phyloP scores from a whole-genome alignment of 345 rosid genomes.

The Ricinus communis region DNA sequence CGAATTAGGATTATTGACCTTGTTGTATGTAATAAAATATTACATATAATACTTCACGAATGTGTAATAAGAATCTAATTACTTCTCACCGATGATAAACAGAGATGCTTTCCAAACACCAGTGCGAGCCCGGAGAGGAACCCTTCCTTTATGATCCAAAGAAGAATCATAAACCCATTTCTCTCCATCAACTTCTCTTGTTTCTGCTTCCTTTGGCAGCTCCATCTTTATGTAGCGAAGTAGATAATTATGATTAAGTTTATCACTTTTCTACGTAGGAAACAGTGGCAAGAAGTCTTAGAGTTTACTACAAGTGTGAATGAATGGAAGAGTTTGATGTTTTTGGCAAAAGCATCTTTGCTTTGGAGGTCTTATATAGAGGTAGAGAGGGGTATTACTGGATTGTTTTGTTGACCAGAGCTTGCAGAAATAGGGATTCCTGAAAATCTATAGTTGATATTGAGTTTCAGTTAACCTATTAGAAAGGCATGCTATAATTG shows the following conservation, averaged over 20 bases:
- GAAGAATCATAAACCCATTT: conserved; percentile 67
- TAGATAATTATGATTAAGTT: not conserved
- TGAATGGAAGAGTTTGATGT: conserved; percentile 9
- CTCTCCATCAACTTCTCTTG: conserved; percentile 27
- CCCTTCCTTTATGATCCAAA: conserved; percentile 51
- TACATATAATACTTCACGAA: no score
- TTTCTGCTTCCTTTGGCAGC: conserved; percentile 14
- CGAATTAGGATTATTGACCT: no score
- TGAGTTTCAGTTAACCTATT: no score
- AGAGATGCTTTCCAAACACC: conserved; percentile 72
- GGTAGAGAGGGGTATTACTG: conserved; percentile 21
- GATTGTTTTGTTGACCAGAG: not conserved
- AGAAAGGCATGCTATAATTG: not conserved
- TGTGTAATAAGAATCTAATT: no score
- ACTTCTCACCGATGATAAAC: conserved; percentile 52
- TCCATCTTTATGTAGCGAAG: conserved; percentile 4
- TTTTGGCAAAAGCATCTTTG: not conserved
- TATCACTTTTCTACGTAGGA: no score
- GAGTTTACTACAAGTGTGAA: not conserved
- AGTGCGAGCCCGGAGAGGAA: conserved; percentile 58
- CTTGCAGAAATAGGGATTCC: not conserved
- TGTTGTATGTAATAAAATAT: no score
- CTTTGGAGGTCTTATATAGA: conserved; percentile 31
- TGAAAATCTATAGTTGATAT: no score
- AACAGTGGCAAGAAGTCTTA: not conserved